A percentile compares a stretch with the other conserved stretches of the same genome.
phyloP scores from a whole-genome alignment of 2,329 filamentous ascomycete species.

The Tolypocladium endophyticum region DNA sequence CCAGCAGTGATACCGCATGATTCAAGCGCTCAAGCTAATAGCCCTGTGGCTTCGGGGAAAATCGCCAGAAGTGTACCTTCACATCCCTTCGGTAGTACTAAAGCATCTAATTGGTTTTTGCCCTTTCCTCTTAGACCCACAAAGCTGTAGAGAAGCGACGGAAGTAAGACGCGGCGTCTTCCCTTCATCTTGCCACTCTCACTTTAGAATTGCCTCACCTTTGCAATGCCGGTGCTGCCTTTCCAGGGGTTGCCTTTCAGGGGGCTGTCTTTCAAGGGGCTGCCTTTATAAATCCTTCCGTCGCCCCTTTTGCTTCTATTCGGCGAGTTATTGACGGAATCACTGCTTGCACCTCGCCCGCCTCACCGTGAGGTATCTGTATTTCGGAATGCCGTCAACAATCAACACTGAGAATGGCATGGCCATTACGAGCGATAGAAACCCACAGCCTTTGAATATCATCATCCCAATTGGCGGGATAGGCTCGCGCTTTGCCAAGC shows the following conservation, averaged over 20 bases:
- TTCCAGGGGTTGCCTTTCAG: not conserved
- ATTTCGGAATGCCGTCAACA: not conserved
- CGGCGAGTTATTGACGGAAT: too few relatives aligned
- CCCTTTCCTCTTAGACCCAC: too few relatives aligned
- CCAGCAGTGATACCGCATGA: not conserved
- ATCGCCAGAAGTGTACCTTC: not conserved
- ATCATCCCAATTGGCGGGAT: conserved; percentile 12
- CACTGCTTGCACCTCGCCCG: too few relatives aligned
- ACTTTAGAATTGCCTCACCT: not conserved
- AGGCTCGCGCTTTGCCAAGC: conserved; percentile 17
- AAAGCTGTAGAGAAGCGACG: too few relatives aligned
- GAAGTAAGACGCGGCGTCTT: not conserved
- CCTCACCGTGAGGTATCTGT: too few relatives aligned
- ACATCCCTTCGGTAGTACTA: too few relatives aligned
- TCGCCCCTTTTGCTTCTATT: too few relatives aligned
- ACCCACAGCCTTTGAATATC: not conserved
- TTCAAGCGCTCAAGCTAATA: not conserved
- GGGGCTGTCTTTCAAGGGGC: not conserved
- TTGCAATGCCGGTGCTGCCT: too few relatives aligned
- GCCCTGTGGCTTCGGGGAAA: not conserved
- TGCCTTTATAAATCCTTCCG: not conserved
- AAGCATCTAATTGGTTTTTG: too few relatives aligned
- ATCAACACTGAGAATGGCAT: not conserved
- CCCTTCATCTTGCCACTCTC: not conserved
- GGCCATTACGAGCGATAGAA: not conserved